Base-by-base conservation (phyloP, 352 stramenopile species). In the Globisporangium barbulae region DNA sequence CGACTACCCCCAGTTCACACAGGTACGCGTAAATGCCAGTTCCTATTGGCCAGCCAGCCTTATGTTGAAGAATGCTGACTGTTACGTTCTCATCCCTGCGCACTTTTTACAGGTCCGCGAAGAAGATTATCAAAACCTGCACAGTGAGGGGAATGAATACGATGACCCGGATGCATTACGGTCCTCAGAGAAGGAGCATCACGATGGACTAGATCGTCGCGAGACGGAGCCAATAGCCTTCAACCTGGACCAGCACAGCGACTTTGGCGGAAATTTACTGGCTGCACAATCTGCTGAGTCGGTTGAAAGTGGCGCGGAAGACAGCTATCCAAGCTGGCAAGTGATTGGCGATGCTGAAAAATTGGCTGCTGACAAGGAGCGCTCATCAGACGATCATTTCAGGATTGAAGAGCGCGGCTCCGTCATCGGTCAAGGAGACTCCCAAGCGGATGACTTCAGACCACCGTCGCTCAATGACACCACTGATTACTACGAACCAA, bases 401-500 rank as follows among this genome's bases (percentile, higher is more conserved):
- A 15, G 19, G 5, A 49, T 2, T 37, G 50, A 42, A 42, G 30
- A 41, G 5, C 4, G 33, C 33, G 5, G 1, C 19, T 39, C 50
- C 5, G 17, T 35, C 30, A 7, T 39, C 3, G 25, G 17, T 53
- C 39, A 28, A 13, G 28, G 31, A 31, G 45, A 41, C 5, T 25
- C 4, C 35, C 25, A 35, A 35, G 39, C 13, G 3, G 17, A 5
- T 28, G 52, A 31, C 5, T 21, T 45, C 9, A 33, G 12, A 39
- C 13, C 19, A n/a, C 42, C 41, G 12, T 33, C 52, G 17, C 62
- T 69, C 5, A 55, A 70, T 12, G 37, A 65, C 15, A 42, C 49
- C 1, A 49, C 53, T 21, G 41, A 30, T 1, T 79, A 68, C 39
- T 71, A 69, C 44, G 47, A 70, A 31, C 68, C 78, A 25, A 73